Conservation (phyloP, 2,329 filamentous ascomycete species). For the Plectosphaerella plurivora region DNA sequence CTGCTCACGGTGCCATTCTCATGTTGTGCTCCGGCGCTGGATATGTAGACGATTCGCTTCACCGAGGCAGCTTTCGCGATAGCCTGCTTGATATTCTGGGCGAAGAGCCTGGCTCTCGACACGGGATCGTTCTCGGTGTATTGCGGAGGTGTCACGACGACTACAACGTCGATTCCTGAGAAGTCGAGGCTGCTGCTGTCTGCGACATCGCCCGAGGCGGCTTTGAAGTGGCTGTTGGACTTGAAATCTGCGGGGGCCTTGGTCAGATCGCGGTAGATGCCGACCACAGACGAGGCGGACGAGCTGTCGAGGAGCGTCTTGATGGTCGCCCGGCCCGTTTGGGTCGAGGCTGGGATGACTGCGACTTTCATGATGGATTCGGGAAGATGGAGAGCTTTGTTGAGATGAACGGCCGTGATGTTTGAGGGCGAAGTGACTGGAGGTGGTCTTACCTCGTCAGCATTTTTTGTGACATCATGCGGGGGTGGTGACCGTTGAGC, state of each 20-base stretch:
- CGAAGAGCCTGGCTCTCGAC: constrained; percentile 11
- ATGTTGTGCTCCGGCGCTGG: constrained; percentile 26
- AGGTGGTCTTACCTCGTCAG: too few species aligned
- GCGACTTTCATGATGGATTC: constrained; percentile 16
- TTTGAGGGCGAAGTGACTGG: too few species aligned
- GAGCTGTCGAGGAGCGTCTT: constrained; percentile 18
- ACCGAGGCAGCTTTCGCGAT: constrained; percentile 18
- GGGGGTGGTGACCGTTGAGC: too few species aligned
- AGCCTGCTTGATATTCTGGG: constrained; percentile 20
- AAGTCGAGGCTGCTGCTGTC: constrained; percentile 24
- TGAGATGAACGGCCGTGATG: too few species aligned
- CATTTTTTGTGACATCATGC: too few species aligned
- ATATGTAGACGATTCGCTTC: constrained; percentile 24
- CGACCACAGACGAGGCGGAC: constrained; percentile 14
- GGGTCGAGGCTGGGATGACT: constrained; percentile 26
- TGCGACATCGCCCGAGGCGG: constrained; percentile 21
- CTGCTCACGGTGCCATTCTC: constrained; percentile 22
- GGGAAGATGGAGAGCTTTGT: too few species aligned
- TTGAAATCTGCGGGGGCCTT: constrained; percentile 23
- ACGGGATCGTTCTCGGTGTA: constrained; percentile 19
- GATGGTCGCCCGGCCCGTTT: constrained; percentile 23
- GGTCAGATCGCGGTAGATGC: constrained; percentile 21
- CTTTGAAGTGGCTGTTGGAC: constrained; percentile 17
- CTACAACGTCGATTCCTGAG: constrained; percentile 19
- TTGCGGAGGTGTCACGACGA: constrained; percentile 24